Conservation (phyloP, 2,329 filamentous ascomycete species). For the Penicillium vulpinum region DNA sequence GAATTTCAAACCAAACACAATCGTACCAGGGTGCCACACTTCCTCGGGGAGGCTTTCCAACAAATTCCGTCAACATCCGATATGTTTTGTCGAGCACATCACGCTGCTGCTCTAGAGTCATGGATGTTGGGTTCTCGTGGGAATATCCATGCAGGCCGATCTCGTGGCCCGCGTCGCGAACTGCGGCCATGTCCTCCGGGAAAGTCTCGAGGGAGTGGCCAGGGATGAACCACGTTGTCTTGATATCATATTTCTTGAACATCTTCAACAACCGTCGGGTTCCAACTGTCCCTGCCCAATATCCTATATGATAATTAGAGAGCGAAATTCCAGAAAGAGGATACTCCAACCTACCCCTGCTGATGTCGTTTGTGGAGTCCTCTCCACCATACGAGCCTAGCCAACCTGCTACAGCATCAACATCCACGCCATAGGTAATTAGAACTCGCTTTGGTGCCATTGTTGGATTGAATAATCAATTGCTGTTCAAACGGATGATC, state of each 20-base stretch:
- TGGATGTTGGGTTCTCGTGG: slow-evolving; percentile 71
- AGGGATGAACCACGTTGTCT: slow-evolving; percentile 66
- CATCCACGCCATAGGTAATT: slow-evolving; percentile 34
- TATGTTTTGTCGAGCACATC: slow-evolving; percentile 77
- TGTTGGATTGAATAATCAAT: not conserved
- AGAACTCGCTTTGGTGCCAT: slow-evolving; percentile 31
- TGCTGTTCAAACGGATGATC: not conserved
- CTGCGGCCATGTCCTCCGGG: slow-evolving; percentile 62
- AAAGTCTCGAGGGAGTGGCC: slow-evolving; percentile 66
- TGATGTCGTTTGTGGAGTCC: slow-evolving; percentile 35
- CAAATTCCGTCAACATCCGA: slow-evolving; percentile 71
- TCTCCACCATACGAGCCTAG: slow-evolving; percentile 37
- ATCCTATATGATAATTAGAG: slow-evolving; percentile 39
- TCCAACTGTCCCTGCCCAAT: slow-evolving; percentile 69
- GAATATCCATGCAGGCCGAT: slow-evolving; percentile 70
- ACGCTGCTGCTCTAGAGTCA: slow-evolving; percentile 73
- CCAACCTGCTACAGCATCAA: slow-evolving; percentile 37
- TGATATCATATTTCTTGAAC: slow-evolving; percentile 71
- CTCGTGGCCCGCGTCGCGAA: slow-evolving; percentile 66
- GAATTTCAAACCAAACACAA: not conserved
- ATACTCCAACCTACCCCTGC: slow-evolving; percentile 22
- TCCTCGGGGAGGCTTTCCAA: slow-evolving; percentile 70
- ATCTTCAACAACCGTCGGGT: slow-evolving; percentile 66
- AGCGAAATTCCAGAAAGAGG: not conserved
- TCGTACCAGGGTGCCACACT: slow-evolving; percentile 67